phyloP scores from a whole-genome alignment of 495 filamentous ascomycete species.

The Parathielavia appendiculata region DNA sequence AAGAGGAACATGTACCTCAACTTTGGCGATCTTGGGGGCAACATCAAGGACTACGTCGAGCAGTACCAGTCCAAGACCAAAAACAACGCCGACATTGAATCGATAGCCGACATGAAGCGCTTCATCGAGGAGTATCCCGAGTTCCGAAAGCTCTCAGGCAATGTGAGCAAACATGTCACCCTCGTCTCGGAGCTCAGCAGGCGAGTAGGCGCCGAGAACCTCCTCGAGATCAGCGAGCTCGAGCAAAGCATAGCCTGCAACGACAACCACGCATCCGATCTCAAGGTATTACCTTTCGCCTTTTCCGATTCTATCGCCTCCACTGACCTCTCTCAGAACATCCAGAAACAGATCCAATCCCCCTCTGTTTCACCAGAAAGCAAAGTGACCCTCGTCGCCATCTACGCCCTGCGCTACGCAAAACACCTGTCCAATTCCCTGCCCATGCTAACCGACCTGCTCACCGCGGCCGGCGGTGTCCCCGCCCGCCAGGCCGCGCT shows the following conservation, averaged over 20 bases:
- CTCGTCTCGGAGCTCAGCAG: slow-evolving; percentile 89
- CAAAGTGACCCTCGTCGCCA: slow-evolving; percentile 81
- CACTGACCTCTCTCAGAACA: slow-evolving; percentile 47
- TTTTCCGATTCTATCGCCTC: not conserved
- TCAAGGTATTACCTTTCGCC: slow-evolving; percentile 57
- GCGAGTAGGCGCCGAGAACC: slow-evolving; percentile 72
- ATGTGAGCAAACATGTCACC: slow-evolving; percentile 97
- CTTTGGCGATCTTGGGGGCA: slow-evolving; percentile 93
- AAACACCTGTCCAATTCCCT: slow-evolving; percentile 75
- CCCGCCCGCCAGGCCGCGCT: slow-evolving; percentile 66
- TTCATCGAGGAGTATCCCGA: slow-evolving; percentile 99
- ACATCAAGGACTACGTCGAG: slow-evolving; percentile 97
- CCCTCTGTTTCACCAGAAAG: slow-evolving; percentile 66
- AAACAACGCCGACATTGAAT: slow-evolving; percentile 89
- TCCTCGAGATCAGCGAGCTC: slow-evolving; percentile 91
- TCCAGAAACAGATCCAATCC: slow-evolving; percentile 78
- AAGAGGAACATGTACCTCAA: slow-evolving; percentile 99
- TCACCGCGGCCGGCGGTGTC: slow-evolving; percentile 69
- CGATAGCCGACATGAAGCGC: slow-evolving; percentile 96
- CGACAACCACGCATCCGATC: slow-evolving; percentile 82
- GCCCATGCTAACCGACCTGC: slow-evolving; percentile 76
- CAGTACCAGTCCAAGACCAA: slow-evolving; percentile 95
- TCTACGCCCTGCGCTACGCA: slow-evolving; percentile 89
- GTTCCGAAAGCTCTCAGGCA: slow-evolving; percentile 92
- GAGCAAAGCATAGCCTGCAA: slow-evolving; percentile 97